phyloP scores from a whole-genome alignment of 2,329 filamentous ascomycete species.

The Pseudogymnoascus pannorum region DNA sequence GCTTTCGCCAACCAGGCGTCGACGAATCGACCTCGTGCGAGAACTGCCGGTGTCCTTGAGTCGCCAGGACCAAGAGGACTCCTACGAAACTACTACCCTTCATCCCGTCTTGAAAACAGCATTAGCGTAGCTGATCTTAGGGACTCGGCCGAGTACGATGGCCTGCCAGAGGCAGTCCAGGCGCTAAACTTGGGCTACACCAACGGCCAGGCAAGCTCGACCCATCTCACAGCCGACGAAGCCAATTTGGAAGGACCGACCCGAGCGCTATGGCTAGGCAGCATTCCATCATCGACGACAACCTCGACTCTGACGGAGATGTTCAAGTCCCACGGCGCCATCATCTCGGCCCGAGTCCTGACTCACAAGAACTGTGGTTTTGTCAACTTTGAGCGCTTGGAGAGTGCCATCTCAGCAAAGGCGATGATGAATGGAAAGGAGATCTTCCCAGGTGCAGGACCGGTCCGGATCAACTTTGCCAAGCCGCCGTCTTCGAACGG shows the following conservation, averaged over 20 bases:
- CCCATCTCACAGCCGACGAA: conserved; percentile 65
- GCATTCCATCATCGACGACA: conserved; percentile 93
- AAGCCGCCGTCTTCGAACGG: conserved; percentile 88
- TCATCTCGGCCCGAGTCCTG: conserved; percentile 84
- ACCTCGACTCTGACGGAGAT: conserved; percentile 91
- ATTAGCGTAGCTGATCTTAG: conserved; percentile 70
- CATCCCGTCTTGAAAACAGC: conserved; percentile 66
- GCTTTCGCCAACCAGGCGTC: conserved; percentile 82
- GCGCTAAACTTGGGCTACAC: conserved; percentile 65
- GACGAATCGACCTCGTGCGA: conserved; percentile 74
- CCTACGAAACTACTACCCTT: conserved; percentile 66
- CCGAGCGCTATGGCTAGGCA: conserved; percentile 91
- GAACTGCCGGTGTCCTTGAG: conserved; percentile 87
- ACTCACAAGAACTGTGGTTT: conserved; percentile 99
- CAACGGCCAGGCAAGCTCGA: conserved; percentile 56
- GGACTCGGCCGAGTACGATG: conserved; percentile 72
- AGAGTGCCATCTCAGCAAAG: conserved; percentile 86
- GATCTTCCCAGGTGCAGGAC: conserved; percentile 93
- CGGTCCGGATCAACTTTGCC: conserved; percentile 92
- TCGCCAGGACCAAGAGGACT: conserved; percentile 38
- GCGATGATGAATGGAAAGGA: conserved; percentile 89
- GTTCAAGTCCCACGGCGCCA: conserved; percentile 87
- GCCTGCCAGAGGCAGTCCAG: conserved; percentile 74
- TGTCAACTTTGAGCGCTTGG: conserved; percentile 89
- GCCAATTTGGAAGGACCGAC: conserved; percentile 81